A percentile compares a stretch with the other conserved stretches of the same genome.
These are phyloP conservation scores for Talaromyces sp. DNA, from an alignment of 2,329 filamentous ascomycete genomes.

Conservation along the genomic window DNA sequence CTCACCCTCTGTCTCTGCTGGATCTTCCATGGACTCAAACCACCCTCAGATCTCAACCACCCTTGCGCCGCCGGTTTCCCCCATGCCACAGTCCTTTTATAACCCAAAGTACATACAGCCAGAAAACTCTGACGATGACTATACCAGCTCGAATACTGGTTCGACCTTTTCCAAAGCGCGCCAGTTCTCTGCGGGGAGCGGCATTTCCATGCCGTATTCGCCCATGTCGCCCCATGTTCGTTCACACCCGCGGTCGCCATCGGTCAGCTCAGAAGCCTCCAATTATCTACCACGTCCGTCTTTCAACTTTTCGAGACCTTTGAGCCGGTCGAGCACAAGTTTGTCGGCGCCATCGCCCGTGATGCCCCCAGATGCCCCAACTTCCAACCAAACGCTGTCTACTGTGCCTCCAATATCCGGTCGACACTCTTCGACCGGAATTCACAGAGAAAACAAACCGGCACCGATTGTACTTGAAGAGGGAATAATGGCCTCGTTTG, in stretches of 20 bases:
- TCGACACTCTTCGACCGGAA: slow-evolving; percentile 1
- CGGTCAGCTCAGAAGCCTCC: slow-evolving; percentile 76
- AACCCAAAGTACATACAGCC: slow-evolving; percentile 59
- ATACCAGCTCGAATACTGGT: slow-evolving; percentile 53
- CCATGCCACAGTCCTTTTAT: slow-evolving; percentile 36
- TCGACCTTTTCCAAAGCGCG: slow-evolving; percentile 65
- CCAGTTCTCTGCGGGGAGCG: slow-evolving; percentile 71
- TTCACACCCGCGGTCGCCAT: slow-evolving; percentile 71
- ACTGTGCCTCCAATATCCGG: neutral
- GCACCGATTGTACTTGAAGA: slow-evolving; percentile 27
- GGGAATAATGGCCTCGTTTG: slow-evolving; percentile 15
- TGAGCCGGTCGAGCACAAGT: slow-evolving; percentile 56
- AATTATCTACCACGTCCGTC: slow-evolving; percentile 64
- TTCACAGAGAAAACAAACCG: slow-evolving; percentile 20
- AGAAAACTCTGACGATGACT: slow-evolving; percentile 66
- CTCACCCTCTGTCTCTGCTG: slow-evolving; percentile 20
- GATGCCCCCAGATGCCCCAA: slow-evolving; percentile 26
- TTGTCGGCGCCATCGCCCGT: slow-evolving; percentile 29
- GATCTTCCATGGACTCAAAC: slow-evolving; percentile 33
- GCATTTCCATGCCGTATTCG: slow-evolving; percentile 56
- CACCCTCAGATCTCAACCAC: slow-evolving; percentile 37
- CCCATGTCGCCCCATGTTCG: slow-evolving; percentile 61
- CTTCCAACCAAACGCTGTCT: neutral
- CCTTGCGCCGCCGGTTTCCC: slow-evolving; percentile 44
- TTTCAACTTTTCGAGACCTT: slow-evolving; percentile 90